A percentile compares a stretch with the other conserved stretches of the same genome.
Conservation (phyloP, 2,329 filamentous ascomycete species). For the Sarocladium brachiariae region DNA sequence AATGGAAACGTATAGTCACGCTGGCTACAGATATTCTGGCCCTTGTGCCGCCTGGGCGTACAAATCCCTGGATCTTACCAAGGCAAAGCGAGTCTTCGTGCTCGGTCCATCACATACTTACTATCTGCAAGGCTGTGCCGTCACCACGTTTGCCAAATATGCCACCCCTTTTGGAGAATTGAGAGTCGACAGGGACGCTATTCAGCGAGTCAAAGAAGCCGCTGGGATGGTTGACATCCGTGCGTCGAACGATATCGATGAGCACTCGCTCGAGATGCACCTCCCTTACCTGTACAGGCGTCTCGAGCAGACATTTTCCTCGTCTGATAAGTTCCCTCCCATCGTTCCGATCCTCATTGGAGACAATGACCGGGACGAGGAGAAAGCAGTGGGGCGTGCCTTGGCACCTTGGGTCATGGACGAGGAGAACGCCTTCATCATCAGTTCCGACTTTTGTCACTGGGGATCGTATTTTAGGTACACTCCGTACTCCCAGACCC, state of each 20-base stretch:
- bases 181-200: conserved; percentile 52
- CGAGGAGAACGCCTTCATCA: conserved; percentile 70
- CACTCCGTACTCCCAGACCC: conserved; percentile 55
- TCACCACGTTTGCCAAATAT: conserved; percentile 66
- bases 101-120: conserved; percentile 89
- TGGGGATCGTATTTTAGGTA: conserved; percentile 83
- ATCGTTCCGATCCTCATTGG: conserved; percentile 86
- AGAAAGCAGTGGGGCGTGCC: conserved; percentile 61
- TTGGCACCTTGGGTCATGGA: conserved; percentile 74
- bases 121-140: conserved; percentile 68
- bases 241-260: conserved; percentile 60
- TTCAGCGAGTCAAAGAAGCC: conserved; percentile 38
- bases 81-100: conserved; percentile 81
- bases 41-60: conserved; percentile 93
- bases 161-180: conserved; percentile 69
- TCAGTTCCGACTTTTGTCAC: conserved; percentile 95
- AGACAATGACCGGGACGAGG: conserved; percentile 55
- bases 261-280: conserved; percentile 97
- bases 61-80: conserved; percentile 74
- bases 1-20: conserved; percentile 55
- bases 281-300: conserved; percentile 87
- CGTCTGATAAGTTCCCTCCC: conserved; percentile 54
- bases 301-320: conserved; percentile 43
- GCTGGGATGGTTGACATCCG: conserved; percentile 48
- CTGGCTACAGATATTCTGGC: conserved; percentile 89